Evolutionary conservation across 169 alveolate genomes (phyloP), one percentile per base, ranked within the genome.

Genomic region (Theileria orientalis): DNA sequence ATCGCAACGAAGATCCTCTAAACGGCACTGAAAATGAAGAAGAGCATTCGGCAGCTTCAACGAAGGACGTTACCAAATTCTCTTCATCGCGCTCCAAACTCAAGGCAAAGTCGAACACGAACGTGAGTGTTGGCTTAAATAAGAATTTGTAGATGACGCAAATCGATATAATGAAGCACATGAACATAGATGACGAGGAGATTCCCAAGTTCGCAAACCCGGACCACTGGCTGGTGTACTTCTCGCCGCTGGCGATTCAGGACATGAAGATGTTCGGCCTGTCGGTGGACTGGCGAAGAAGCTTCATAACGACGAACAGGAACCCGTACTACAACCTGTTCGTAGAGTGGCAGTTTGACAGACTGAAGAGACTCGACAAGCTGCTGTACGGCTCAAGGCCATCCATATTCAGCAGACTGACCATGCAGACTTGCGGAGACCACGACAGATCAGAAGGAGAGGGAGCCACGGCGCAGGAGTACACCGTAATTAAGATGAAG

Each of bases 361-460:
- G 90, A 59, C 92, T 97, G 83, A 94, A 96, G 92, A 92, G 63
- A 35, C 71, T 84, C 35, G 75, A 86, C 61, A 64, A 76, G 32
- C 79, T 84, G 27, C 66, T 79, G 57, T 86, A 82, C 56, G 93
- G 99, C 14, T 95, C 95, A 85, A 89, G 99, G 63, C 96, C 96
- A 30, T 87, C 98, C 1, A 92, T 97, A 16, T 95, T 94, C 84
- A 93, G 98, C 37, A 86, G 94, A 30, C 83, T 90, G 23, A 98
- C 97, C 73, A 95, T 93, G 67, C 99, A 97, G 89, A 98, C 99
- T 27, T 97, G 99, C 76, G 99, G 99, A 7, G 99, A 98, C 84
- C 99, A 98, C 75, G 99, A 97, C 77, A 59, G 94, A 7, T 84
- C 94, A 13, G 92, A 85, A 78, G 94, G 94, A 21, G 94, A 90